Evolutionary conservation across 768 basidiomycete species (phyloP), one percentile per base, ranked within the genome.

Genomic region (Peribolospora baueri): DNA sequence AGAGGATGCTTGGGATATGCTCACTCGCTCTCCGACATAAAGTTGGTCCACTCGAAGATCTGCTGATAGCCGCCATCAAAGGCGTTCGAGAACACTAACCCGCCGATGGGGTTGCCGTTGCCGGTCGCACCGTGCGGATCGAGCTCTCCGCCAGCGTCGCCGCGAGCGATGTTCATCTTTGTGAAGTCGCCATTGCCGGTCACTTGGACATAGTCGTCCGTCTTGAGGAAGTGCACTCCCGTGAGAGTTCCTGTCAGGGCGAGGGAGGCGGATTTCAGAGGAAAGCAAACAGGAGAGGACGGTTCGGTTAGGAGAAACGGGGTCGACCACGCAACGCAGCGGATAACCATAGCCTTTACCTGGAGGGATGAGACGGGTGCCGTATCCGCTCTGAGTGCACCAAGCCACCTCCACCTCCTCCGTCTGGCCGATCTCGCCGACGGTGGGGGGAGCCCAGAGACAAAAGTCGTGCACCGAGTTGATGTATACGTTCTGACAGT

Each of bases 141-240:
- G 43, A 72, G 67, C 61, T 72, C 71, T 58, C 71, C 72, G 56
- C 72, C 71, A 37, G 59, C 57, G 55, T 73, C 72, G 13, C 64
- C 66, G 5, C 54, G 48, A 0, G 50, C 48, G 56, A 72, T 65
- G 68, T 72, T 71, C 59, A 73, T 60, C 59, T 66, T 65, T 56
- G 68, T 69, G 49, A 71, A 66, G 61, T 72, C 70, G n/a, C 70
- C 68, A 48, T 64, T 63, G 70, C 80, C 84, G 53, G 58, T 57
- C 42, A 58, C 36, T 25, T 50, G 81, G 42, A 82, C 71, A 64
- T 77, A 84, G 64, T 79, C 78, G n/a, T 80, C 77, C 0, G 82
- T 82, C 58, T 75, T 71, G 4, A 82, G 72, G 64, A 82, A 75
- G 63, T 79, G 80, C 13, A 75, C 79, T 52, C 77, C 77, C 1